Conservation (phyloP, 2,329 filamentous ascomycete species). For the Trichoderma koningiopsis region DNA sequence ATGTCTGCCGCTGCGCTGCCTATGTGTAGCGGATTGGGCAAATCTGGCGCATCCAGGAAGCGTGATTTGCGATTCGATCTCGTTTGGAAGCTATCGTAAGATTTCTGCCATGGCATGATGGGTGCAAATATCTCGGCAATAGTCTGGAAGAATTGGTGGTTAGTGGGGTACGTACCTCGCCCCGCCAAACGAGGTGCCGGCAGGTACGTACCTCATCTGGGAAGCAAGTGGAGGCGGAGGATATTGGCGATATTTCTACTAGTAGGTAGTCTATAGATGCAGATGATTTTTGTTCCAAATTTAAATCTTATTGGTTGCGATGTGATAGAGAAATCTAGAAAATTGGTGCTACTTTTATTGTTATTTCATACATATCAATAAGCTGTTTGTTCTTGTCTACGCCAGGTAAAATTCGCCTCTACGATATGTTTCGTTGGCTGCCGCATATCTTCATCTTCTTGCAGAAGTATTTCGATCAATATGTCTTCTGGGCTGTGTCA, state of each 20-base stretch:
- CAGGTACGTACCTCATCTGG: slow-evolving; percentile 1
- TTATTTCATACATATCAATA: background rate
- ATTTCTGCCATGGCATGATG: slow-evolving; percentile 26
- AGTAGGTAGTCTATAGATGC: too few species aligned
- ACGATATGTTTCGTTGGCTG: background rate
- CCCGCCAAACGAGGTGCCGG: background rate
- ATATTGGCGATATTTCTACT: too few species aligned
- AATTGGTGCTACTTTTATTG: background rate
- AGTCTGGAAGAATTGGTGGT: slow-evolving; percentile 24
- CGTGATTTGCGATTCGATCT: slow-evolving; percentile 4
- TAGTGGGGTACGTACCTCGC: slow-evolving; percentile 21
- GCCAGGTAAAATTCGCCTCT: background rate
- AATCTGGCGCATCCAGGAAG: slow-evolving; percentile 13
- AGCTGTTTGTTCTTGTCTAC: background rate
- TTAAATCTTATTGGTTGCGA: too few species aligned
- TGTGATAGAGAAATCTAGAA: too few species aligned
- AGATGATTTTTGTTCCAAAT: too few species aligned
- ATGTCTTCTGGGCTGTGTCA: background rate
- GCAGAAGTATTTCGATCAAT: background rate
- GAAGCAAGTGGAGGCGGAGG: background rate
- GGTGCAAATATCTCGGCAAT: slow-evolving; percentile 22
- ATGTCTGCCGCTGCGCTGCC: slow-evolving; percentile 28
- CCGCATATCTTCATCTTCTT: background rate
- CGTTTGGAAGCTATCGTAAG: slow-evolving; percentile 18
- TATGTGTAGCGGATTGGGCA: background rate